Conservation (phyloP, 192 early-diverging fungal genomes). For the Coemansia sp. region DNA sequence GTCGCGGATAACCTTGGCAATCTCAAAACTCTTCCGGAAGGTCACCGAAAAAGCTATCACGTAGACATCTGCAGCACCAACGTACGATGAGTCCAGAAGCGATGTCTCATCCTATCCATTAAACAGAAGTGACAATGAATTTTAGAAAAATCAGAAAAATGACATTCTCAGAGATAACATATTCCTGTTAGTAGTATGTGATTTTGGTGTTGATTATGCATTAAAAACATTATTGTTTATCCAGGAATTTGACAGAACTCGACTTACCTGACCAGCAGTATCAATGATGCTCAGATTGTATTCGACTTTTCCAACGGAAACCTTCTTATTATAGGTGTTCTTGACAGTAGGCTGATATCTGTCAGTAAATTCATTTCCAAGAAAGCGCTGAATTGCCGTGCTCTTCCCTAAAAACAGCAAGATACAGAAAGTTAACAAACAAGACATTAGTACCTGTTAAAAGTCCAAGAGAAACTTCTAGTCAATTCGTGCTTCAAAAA, state of each 20-base stretch:
- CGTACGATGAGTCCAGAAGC: constrained; percentile 86
- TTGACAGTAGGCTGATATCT: constrained; percentile 96
- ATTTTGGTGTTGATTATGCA: too few relatives aligned
- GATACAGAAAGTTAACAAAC: too few relatives aligned
- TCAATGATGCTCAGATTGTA: constrained; percentile 90
- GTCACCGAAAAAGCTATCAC: constrained; percentile 92
- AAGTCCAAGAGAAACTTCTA: too few relatives aligned
- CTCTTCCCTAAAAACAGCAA: constrained; percentile 65
- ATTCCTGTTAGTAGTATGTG: neutral
- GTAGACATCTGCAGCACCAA: constrained; percentile 90
- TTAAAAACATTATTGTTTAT: neutral
- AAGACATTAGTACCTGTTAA: too few relatives aligned
- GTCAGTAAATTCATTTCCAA: constrained; percentile 87
- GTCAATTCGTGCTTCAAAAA: too few relatives aligned
- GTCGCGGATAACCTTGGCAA: constrained; percentile 84
- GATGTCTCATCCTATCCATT: constrained; percentile 85
- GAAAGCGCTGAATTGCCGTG: constrained; percentile 88
- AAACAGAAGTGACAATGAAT: neutral
- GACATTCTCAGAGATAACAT: neutral
- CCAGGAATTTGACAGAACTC: neutral
- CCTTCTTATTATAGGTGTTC: constrained; percentile 84
- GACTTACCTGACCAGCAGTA: constrained; percentile 86
- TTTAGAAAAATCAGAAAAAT: neutral
- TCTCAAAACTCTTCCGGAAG: constrained; percentile 82
- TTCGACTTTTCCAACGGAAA: constrained; percentile 78